Evolutionary conservation across 371 early-diverging fungal species (phyloP).

Genomic region (Haplosporangium sp.): DNA sequence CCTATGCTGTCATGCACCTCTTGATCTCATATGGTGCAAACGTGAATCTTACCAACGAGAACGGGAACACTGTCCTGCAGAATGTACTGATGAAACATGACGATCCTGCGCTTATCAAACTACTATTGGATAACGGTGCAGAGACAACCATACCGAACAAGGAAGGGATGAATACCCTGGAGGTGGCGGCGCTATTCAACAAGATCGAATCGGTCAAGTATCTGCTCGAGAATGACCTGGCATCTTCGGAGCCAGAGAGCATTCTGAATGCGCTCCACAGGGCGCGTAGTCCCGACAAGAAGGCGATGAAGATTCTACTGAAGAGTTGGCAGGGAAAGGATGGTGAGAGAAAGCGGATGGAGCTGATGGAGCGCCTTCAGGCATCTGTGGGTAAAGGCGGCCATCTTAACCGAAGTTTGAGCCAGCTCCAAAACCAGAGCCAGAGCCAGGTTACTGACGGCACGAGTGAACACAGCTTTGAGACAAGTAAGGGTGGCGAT

Average conservation of each 20-base stretch:
- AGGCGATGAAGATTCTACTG: conserved; percentile 31
- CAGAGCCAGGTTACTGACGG: conserved; percentile 15
- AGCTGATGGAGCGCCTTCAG: conserved; percentile 15
- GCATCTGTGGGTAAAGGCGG: background rate
- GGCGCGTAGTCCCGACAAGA: conserved; percentile 39
- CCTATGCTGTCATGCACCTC: conserved; percentile 42
- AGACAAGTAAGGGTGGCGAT: conserved; percentile 16
- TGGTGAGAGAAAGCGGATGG: conserved; percentile 32
- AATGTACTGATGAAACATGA: conserved; percentile 55
- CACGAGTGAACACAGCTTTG: conserved; percentile 19
- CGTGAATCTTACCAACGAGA: conserved; percentile 47
- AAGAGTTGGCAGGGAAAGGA: conserved; percentile 46
- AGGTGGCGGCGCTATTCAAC: conserved; percentile 46
- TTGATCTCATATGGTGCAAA: conserved; percentile 48
- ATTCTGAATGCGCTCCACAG: conserved; percentile 25
- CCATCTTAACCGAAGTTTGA: conserved; percentile 5
- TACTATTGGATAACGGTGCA: conserved; percentile 47
- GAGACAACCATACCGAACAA: conserved; percentile 43
- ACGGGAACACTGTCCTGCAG: conserved; percentile 51
- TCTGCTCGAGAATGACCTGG: conserved; percentile 43
- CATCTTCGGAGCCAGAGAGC: conserved; percentile 32
- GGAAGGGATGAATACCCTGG: conserved; percentile 50
- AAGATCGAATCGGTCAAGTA: conserved; percentile 32
- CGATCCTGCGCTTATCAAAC: conserved; percentile 39
- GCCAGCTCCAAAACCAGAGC: conserved; percentile 24